Evolutionary conservation across 164 flowering plant species (phyloP).

Genomic region (Euptelea pleiosperma): DNA sequence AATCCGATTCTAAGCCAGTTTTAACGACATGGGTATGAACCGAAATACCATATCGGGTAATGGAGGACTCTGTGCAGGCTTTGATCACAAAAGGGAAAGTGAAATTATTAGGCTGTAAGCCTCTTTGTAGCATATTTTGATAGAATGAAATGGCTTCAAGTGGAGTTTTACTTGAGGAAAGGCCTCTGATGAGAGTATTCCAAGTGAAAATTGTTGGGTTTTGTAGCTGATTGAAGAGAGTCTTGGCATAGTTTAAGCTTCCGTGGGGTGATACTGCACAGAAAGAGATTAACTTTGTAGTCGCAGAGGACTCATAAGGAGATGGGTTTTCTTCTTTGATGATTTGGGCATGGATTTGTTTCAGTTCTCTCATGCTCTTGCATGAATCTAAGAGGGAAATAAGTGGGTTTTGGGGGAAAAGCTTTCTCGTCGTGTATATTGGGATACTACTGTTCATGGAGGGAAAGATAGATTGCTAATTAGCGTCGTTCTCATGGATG

Average conservation of each 20-base stretch:
- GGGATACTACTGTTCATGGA: not conserved
- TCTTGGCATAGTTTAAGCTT: conserved; percentile 26
- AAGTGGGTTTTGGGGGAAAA: not conserved
- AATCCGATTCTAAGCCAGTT: conserved; percentile 23
- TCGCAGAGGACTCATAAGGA: conserved; percentile 4
- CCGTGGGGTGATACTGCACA: conserved; percentile 31
- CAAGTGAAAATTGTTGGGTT: conserved; percentile 22
- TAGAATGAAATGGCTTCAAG: conserved; percentile 22
- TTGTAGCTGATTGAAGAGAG: conserved; percentile 18
- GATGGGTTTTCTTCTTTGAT: conserved; percentile 11
- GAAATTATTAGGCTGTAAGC: conserved; percentile 23
- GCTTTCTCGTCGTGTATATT: not conserved
- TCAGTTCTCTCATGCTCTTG: conserved; percentile 21
- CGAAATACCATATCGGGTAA: conserved; percentile 13
- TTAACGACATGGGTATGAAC: conserved; percentile 32
- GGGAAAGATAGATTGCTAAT: no score
- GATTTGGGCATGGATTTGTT: conserved; percentile 27
- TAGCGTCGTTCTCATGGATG: no score
- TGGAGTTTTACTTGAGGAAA: conserved; percentile 17
- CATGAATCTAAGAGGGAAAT: conserved; percentile 18
- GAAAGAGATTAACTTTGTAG: conserved; percentile 17
- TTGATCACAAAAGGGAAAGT: conserved; percentile 36
- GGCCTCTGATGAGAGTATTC: conserved; percentile 33
- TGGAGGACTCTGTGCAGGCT: conserved; percentile 21
- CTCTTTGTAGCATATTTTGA: conserved; percentile 17